Conservation (phyloP, 2,329 filamentous ascomycete genomes). For the Pseudonectria foliicola region DNA sequence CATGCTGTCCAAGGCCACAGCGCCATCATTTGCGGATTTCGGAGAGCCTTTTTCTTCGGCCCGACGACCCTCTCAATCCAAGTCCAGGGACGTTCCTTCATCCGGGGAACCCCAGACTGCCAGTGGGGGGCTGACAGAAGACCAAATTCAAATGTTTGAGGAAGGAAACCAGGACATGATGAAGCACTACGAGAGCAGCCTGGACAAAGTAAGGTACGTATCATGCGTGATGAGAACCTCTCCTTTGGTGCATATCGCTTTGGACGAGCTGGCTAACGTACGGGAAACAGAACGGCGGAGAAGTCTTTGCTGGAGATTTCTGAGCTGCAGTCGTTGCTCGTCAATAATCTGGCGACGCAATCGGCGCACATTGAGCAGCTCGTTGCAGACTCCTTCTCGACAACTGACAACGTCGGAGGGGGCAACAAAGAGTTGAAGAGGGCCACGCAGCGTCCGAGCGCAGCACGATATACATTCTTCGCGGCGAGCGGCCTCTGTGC, state of each 20-base stretch:
- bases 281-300: constrained; percentile 62
- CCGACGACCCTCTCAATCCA: constrained; percentile 13
- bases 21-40: constrained; percentile 26
- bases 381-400: constrained; percentile 73
- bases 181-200: constrained; percentile 85
- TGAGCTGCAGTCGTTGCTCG: constrained; percentile 82
- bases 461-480: constrained; percentile 73
- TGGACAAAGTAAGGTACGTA: constrained; percentile 86
- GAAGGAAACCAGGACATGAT: constrained; percentile 90
- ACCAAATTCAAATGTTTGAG: constrained; percentile 90
- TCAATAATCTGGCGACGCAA: constrained; percentile 77
- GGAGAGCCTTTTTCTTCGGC: constrained; percentile 23
- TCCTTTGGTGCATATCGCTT: no score
- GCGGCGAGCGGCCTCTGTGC: constrained; percentile 69
- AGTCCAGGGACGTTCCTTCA: constrained; percentile 12
- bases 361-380: constrained; percentile 85
- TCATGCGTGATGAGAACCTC: constrained; percentile 1
- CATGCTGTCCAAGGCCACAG: constrained; percentile 62
- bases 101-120: constrained; percentile 13
- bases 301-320: constrained; percentile 88
- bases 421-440: constrained; percentile 90
- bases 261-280: not conserved
- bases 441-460: constrained; percentile 64
- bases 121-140: constrained; percentile 59
- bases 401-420: constrained; percentile 76